Percentiles rank a stretch among this genome's conserved stretches.
Conservation (phyloP, 805 yeast genomes). For the Nakazawaea peltata region DNA sequence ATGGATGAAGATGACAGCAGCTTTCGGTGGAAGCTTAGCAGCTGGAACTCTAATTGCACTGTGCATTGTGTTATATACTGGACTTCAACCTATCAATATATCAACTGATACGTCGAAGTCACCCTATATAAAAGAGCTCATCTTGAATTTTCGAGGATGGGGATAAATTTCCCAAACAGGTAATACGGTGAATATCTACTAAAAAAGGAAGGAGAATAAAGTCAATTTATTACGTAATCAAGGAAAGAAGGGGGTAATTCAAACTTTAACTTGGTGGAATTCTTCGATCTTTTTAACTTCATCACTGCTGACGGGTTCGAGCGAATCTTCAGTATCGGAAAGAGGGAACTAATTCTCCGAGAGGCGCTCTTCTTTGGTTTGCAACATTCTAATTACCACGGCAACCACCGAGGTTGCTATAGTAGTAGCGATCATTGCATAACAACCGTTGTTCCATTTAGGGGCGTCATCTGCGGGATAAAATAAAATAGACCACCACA, state of each 20-base stretch:
- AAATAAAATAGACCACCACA: slow-evolving; percentile 56
- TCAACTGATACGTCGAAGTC: too few species aligned
- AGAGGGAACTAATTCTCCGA: too few species aligned
- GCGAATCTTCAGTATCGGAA: too few species aligned
- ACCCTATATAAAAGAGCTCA: neutral
- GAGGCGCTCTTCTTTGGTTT: slow-evolving; percentile 30
- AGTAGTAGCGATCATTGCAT: slow-evolving; percentile 49
- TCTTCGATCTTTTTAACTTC: neutral
- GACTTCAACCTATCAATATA: neutral
- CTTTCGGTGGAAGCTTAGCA: slow-evolving; percentile 33
- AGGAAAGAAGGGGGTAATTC: neutral
- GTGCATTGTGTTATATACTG: slow-evolving; percentile 11
- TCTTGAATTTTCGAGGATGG: neutral
- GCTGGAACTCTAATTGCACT: slow-evolving; percentile 31
- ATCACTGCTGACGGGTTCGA: neutral
- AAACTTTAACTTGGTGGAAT: neutral
- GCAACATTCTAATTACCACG: slow-evolving; percentile 32
- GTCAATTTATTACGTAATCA: neutral
- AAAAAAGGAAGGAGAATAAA: too few species aligned
- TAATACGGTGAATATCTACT: too few species aligned
- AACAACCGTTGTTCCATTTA: slow-evolving; percentile 41
- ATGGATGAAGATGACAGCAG: slow-evolving; percentile 72
- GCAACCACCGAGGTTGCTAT: slow-evolving; percentile 33
- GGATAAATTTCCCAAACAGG: too few species aligned
- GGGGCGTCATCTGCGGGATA: slow-evolving; percentile 47